Evolutionary conservation across 257 asterid species (phyloP).

Genomic region (Leptodermis oblonga): DNA sequence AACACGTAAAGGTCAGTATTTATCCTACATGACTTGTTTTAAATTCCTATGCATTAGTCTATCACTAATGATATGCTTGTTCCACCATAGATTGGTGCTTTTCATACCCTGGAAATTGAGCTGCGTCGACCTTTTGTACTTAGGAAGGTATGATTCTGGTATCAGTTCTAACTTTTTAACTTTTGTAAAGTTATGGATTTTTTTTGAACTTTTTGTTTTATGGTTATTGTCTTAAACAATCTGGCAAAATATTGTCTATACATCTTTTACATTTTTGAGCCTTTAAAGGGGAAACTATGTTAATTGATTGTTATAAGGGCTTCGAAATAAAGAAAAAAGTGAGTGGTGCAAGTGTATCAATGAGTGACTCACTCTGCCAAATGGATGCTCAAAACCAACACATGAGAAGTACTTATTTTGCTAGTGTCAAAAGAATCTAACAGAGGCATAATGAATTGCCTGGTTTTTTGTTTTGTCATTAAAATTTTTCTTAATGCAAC

Average conservation of each 20-base stretch:
- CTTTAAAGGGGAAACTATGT: background rate
- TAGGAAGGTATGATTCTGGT: constrained; percentile 53
- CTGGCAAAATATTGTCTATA: background rate
- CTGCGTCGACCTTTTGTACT: constrained; percentile 82
- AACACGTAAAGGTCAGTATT: constrained; percentile 76
- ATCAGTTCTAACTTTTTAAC: background rate
- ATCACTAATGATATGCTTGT: constrained; percentile 19
- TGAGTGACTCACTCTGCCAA: background rate
- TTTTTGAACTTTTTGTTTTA: background rate
- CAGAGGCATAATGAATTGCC: background rate
- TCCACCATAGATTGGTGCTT: constrained; percentile 79
- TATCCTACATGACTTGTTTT: constrained; percentile 16
- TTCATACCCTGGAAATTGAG: constrained; percentile 96
- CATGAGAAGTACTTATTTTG: background rate
- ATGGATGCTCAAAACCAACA: background rate
- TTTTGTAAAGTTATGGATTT: background rate
- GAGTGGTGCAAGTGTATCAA: background rate
- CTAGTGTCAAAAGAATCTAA: background rate
- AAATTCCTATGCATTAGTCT: constrained; percentile 11
- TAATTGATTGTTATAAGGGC: background rate
- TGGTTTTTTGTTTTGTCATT: background rate
- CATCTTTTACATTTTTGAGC: background rate
- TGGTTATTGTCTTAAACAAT: background rate
- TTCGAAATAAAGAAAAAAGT: background rate
- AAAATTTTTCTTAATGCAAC: background rate